These are phyloP conservation scores for Ogataea neopini DNA, from an alignment of 805 yeast species.

Conservation along the genomic window DNA sequence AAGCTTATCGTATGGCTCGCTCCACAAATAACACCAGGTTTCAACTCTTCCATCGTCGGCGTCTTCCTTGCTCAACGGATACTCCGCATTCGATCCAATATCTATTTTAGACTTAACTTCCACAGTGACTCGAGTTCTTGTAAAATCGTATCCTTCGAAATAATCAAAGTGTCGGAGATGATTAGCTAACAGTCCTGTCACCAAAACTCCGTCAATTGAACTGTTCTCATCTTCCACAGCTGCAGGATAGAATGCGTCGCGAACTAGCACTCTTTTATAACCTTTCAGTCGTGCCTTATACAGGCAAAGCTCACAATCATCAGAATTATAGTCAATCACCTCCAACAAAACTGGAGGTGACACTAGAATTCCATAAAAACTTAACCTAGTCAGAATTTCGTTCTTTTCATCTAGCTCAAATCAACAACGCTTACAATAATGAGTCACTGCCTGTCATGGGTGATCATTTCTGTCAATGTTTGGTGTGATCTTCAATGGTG, in stretches of 20 bases:
- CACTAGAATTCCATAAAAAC: conserved; percentile 23
- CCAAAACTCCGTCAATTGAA: conserved; percentile 13
- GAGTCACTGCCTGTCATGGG: background rate
- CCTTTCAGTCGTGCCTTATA: conserved; percentile 14
- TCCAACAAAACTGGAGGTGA: conserved; percentile 15
- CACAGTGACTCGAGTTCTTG: conserved; percentile 8
- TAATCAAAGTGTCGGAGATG: conserved; percentile 23
- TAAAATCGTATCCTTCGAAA: conserved; percentile 22
- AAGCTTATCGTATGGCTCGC: conserved; percentile 14
- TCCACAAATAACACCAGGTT: conserved; percentile 15
- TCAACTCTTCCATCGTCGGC: background rate
- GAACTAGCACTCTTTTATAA: conserved; percentile 15
- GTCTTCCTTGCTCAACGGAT: background rate
- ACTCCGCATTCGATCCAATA: background rate
- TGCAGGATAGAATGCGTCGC: conserved; percentile 21
- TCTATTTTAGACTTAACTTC: background rate
- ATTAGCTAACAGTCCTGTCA: conserved; percentile 12
- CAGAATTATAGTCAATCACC: conserved; percentile 14
- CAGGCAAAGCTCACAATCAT: conserved; percentile 8
- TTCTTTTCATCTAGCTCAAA: background rate
- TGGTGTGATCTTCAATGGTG: too few relatives aligned
- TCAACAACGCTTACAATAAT: conserved; percentile 13
- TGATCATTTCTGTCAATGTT: too few relatives aligned
- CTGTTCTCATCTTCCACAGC: conserved; percentile 8
- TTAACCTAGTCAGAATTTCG: background rate